phyloP scores from a whole-genome alignment of 2,329 filamentous ascomycete species.

The Talaromyces sp. region DNA sequence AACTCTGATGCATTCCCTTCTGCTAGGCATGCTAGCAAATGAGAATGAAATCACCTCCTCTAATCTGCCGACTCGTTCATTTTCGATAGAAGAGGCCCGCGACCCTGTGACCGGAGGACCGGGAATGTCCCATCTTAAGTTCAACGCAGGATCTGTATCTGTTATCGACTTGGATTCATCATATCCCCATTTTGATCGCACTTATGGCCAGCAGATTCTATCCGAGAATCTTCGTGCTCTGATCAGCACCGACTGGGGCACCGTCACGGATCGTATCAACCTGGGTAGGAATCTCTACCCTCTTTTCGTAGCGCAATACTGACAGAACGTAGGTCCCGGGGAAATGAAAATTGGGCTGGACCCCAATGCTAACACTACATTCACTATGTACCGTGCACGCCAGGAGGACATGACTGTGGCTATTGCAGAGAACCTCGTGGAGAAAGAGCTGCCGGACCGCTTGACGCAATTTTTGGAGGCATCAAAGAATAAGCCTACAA shows the following conservation, averaged over 20 bases:
- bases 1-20: constrained; percentile 65
- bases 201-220: constrained; percentile 65
- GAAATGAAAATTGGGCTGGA: constrained; percentile 67
- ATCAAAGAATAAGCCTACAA: constrained; percentile 58
- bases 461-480: constrained; percentile 62
- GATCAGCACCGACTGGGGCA: constrained; percentile 71
- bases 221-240: constrained; percentile 74
- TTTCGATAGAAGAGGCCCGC: constrained; percentile 57
- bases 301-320: constrained; percentile 15
- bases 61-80: constrained; percentile 64
- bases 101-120: constrained; percentile 30
- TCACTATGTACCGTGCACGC: constrained; percentile 67
- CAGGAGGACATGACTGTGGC: constrained; percentile 76
- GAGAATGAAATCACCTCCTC: constrained; percentile 67
- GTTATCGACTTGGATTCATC: constrained; percentile 69
- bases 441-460: constrained; percentile 60
- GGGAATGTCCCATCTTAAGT: constrained; percentile 34
- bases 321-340: constrained; percentile 54
- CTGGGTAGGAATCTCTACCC: constrained; percentile 47
- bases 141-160: constrained; percentile 36
- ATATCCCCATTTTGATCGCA: constrained; percentile 50
- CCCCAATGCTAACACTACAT: constrained; percentile 57
- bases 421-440: constrained; percentile 64
- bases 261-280: constrained; percentile 79
- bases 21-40: constrained; percentile 69